A percentile compares a stretch with the other conserved stretches of the same genome.
Conservation (phyloP, 164 flowering plant genomes). For the Aristolochia californica region DNA sequence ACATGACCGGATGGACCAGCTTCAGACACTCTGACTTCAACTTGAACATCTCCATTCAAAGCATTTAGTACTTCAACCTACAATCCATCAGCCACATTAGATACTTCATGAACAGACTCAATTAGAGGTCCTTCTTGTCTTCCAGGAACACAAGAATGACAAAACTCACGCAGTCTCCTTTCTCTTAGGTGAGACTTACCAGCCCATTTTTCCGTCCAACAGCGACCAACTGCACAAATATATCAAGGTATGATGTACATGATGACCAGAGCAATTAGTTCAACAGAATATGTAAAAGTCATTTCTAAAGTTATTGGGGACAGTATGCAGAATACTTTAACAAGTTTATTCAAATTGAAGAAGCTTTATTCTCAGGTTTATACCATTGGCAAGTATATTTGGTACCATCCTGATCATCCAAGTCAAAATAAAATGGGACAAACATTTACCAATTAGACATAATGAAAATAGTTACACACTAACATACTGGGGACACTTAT, state of each 20-base stretch:
- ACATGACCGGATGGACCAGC: slow-evolving; percentile 5
- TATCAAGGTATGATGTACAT: background rate
- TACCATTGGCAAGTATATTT: no score
- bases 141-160: background rate
- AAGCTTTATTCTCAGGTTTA: no score
- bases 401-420: no score
- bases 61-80: slow-evolving; percentile 79
- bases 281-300: background rate
- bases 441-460: no score
- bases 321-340: no score
- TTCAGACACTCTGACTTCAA: slow-evolving; percentile 21
- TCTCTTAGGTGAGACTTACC: slow-evolving; percentile 34
- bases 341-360: no score
- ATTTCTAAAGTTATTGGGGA: no score
- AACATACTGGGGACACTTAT: no score
- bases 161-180: no score
- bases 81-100: background rate
- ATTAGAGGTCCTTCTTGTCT: no score
- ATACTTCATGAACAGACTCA: background rate
- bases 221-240: slow-evolving; percentile 62
- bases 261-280: background rate
- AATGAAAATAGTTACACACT: no score
- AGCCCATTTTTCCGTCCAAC: slow-evolving; percentile 71
- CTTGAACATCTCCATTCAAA: slow-evolving; percentile 44
- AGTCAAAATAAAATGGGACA: no score